phyloP scores from a whole-genome alignment of 2,329 filamentous ascomycete genomes.

The Annulohypoxylon truncatum region DNA sequence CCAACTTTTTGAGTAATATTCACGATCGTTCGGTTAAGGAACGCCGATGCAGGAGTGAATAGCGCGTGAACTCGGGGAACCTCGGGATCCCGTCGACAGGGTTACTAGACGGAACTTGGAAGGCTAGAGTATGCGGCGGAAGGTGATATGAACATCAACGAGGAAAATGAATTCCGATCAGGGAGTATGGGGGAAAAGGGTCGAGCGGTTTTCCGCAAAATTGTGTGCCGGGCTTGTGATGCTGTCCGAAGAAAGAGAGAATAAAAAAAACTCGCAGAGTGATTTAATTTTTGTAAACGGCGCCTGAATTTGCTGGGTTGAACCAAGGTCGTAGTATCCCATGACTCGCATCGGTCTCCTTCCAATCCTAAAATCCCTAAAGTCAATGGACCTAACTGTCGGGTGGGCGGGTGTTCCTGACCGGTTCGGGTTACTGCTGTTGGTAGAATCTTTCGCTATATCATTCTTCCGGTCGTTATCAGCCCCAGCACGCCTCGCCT shows the following conservation, averaged over 20 bases:
- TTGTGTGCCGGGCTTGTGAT: neutral
- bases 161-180: slow-evolving; percentile 8
- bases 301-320: slow-evolving; percentile 20
- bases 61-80: slow-evolving; percentile 36
- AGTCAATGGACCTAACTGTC: slow-evolving; percentile 11
- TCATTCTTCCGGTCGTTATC: slow-evolving; percentile 31
- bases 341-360: slow-evolving; percentile 36
- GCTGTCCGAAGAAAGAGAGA: slow-evolving; percentile 17
- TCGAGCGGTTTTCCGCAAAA: slow-evolving; percentile 12
- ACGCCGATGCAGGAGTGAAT: slow-evolving; percentile 43
- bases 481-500: neutral
- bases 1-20: slow-evolving; percentile 32
- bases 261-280: slow-evolving; percentile 36
- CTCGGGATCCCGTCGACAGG: slow-evolving; percentile 31
- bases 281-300: slow-evolving; percentile 37
- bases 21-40: slow-evolving; percentile 40
- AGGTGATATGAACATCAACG: slow-evolving; percentile 17
- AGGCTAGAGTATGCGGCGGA: slow-evolving; percentile 22
- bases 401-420: slow-evolving; percentile 22
- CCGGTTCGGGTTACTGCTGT: slow-evolving; percentile 22
- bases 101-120: slow-evolving; percentile 28
- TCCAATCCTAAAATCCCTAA: slow-evolving; percentile 13
- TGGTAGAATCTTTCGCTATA: slow-evolving; percentile 27
- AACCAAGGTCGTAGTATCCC: slow-evolving; percentile 11
- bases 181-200: slow-evolving; percentile 5